Base-by-base conservation (phyloP, 768 basidiomycete species). In the Rhizopogon salebrosus region DNA sequence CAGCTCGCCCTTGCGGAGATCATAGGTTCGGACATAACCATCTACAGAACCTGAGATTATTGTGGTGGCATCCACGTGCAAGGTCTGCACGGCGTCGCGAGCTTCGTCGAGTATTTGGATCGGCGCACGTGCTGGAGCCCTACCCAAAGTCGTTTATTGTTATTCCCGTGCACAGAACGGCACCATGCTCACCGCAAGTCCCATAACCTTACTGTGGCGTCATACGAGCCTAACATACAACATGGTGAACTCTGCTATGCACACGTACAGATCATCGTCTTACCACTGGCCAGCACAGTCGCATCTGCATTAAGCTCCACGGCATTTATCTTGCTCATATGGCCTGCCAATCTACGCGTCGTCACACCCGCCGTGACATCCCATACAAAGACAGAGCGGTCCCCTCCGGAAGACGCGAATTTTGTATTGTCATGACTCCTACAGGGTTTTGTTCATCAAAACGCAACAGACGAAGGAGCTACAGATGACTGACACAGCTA, bases 81-180 rank as follows among this genome's bases (percentile, higher is more conserved):
- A 71, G 16, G 86, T 79, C 60, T 94, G 93, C 36, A 98, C 82
- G 1, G 89, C 83, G 61, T 98, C 94, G 24, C 83, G 82, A 2
- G 93, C 89, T 60, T 95, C 93, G 48, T 95, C 88, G 3, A 97
- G 76, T 4, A 85, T 76, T 69, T 98, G 95, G n/a, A 98, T 92
- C 1, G 95, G 80, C 41, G 85, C 78, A n/a, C 92, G 80, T 20
- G 80, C 76, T 62, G 86, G 88, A 6, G 92, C 77, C 46, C 91
- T 91, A 34, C 6, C 5, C 18, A 16, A 13, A 18, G 16, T 45
- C 23, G 43, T 34, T 31, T 3, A 3, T 20, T 23, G 20, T 46
- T 5, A 27, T n/a, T 22, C 24, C 14, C 23, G 1, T 13, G n/a
- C 14, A 8, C 29, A n/a, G 38, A 38, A 53, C 20, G 14, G 39